Evolutionary conservation across 1,284 basidiomycete species (phyloP), one percentile per base, ranked within the genome.

Genomic region (Macrocybe sp.): DNA sequence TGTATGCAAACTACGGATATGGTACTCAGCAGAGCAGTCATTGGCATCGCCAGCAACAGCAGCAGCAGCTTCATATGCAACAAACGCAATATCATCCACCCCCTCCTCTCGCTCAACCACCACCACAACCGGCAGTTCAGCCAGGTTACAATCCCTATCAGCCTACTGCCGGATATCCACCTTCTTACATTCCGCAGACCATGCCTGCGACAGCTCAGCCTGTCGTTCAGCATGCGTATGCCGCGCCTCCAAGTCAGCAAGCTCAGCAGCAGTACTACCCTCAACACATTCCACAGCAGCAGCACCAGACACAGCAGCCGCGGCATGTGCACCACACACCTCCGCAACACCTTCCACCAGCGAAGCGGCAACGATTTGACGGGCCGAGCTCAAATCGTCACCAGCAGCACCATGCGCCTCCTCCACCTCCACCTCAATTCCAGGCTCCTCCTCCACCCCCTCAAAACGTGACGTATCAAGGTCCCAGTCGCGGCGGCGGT

Each of bases 1-100:
- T 91, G 33, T 91, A 89, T 57, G 88, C 88, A 2, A 91, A 91
- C 61, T 91, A 91, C 59, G 88, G 88, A 29, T 91, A 91, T 60
- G 86, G 88, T 2, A 72, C 75, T 37, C 83, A 83, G 54, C 83
- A 83, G 56, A 78, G 76, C 49, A 22, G 22, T 22, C 22, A 22
- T 22, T 76, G 77, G 52, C 79, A 79, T 51, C 79, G 80, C 48
- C 81, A 80, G 47, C 75, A 76, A 32, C 75, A 73, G 6, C 75
- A 78, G 47, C 76, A 75, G 41, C 71, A 75, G 38, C 75, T 69
- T 22, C 69, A 69, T 44, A 70, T 66, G 34, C 63, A 62, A 14
- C 74, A 69, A 44, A 67, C 67, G 35, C 72, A 66, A 6, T 75
- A 76, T 49, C 74, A 69, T 38, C 70, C 73, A 46, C 74, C 78